A percentile compares a stretch with the other conserved stretches of the same genome.
Conservation (phyloP, 208 protist species). For the Sergeia podlipaevii region DNA sequence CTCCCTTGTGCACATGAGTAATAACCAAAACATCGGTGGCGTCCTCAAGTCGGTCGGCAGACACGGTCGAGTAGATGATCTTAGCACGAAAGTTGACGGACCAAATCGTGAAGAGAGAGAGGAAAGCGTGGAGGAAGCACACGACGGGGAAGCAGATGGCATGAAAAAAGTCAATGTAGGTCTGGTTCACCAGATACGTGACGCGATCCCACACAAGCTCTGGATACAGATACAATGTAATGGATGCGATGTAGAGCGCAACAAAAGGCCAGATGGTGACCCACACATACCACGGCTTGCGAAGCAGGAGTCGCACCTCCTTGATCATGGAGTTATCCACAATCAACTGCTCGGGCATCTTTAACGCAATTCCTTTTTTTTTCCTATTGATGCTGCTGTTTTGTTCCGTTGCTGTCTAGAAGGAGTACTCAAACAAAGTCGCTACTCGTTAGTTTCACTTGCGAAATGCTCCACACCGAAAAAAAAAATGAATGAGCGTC, state of each 20-base stretch:
- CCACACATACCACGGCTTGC: conserved; percentile 74
- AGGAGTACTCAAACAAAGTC: no score
- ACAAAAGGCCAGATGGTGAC: conserved; percentile 84
- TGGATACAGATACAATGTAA: conserved; percentile 67
- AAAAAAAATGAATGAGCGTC: no score
- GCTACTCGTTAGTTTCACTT: no score
- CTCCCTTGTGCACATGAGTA: conserved; percentile 76
- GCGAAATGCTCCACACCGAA: no score
- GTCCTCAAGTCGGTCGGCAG: conserved; percentile 27
- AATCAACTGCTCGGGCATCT: conserved; percentile 26
- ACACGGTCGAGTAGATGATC: conserved; percentile 54
- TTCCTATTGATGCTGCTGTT: background rate
- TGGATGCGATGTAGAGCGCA: conserved; percentile 54
- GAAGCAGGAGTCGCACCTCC: conserved; percentile 51
- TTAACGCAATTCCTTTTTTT: background rate
- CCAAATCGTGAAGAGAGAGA: conserved; percentile 90
- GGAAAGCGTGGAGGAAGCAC: conserved; percentile 78
- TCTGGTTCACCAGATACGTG: conserved; percentile 83
- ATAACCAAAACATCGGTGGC: conserved; percentile 76
- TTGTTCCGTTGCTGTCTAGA: no score
- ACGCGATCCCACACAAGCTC: conserved; percentile 84
- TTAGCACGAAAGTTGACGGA: conserved; percentile 75
- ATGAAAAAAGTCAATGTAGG: conserved; percentile 91
- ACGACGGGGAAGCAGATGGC: conserved; percentile 77
- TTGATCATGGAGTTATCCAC: conserved; percentile 71